Evolutionary conservation across 208 protist genomes (phyloP), one percentile per base, ranked within the genome.

Genomic region (Leishmania arabica): DNA sequence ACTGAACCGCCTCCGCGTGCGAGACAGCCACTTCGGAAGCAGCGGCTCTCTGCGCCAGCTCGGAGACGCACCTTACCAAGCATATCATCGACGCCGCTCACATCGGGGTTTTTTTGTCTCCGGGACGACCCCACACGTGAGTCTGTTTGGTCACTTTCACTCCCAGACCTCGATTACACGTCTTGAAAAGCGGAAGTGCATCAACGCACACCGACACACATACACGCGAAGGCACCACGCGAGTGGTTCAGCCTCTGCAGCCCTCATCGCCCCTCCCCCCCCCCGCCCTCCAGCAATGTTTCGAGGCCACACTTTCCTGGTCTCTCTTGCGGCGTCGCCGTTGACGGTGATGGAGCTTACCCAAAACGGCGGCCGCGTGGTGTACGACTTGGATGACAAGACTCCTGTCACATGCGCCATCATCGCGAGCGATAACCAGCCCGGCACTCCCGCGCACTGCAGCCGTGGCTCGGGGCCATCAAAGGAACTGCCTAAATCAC

Each of bases 351-450:
- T 79, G 4, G 82, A 82, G 45, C 47, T 94, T 15, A 80, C 77
- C 58, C 80, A 75, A 51, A 83, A 80, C 64, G 92, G 90, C 24
- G 92, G 89, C n/a, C 21, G 34, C 34, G 86, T 93, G 24, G 88
- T 91, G 27, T 83, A 86, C 24, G 53, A 71, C 9, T 58, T 92
- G 53, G 68, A 78, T 56, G 40, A 42, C 56, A 15, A 19, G 21
- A 56, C 34, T 27, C 2, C 31, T 34, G 78, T 91, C 37, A 92
- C 89, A 19, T 82, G 82, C 68, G 89, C 85, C 19, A 79, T 93
- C 53, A 80, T 85, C 21, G 74, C 84, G 2, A 69, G 80, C 73
- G 21, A 31, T 75, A 64, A 73, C 54, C 77, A 70, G 34, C 37
- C 21, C 40, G 64, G 47, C 31, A 74, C 75, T 45, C 27, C 68